A percentile compares a stretch with the other conserved stretches of the same genome.
phyloP scores from a whole-genome alignment of 768 basidiomycete species.

The Psilocybe azurescens region DNA sequence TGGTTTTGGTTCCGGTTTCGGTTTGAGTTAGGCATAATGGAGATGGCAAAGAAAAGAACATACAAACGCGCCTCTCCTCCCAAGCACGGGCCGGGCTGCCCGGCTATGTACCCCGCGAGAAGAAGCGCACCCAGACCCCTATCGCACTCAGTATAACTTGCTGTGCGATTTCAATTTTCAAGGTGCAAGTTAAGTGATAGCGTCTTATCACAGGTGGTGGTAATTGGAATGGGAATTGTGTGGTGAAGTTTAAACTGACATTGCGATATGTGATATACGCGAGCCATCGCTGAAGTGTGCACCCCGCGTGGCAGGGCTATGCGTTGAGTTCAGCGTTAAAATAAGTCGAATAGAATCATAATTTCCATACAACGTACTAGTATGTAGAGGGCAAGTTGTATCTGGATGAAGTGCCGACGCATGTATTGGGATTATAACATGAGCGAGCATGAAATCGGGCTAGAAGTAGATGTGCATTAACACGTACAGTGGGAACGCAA shows the following conservation, averaged over 20 bases:
- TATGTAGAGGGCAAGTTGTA: conserved; percentile 37
- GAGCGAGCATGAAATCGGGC: too few relatives aligned
- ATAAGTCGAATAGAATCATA: background rate
- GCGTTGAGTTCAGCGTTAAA: background rate
- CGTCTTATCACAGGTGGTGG: too few relatives aligned
- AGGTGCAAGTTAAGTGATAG: too few relatives aligned
- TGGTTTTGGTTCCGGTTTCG: too few relatives aligned
- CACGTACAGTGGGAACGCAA: conserved; percentile 56
- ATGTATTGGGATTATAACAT: background rate
- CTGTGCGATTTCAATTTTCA: conserved; percentile 34
- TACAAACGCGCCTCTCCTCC: too few relatives aligned
- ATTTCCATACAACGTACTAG: conserved; percentile 24
- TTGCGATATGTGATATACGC: conserved; percentile 78
- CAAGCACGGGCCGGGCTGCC: conserved; percentile 26
- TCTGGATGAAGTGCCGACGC: conserved; percentile 12
- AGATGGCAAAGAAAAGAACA: too few relatives aligned
- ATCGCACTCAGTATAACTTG: conserved; percentile 72
- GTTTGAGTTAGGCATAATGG: too few relatives aligned
- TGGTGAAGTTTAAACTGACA: conserved; percentile 33
- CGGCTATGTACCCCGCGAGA: conserved; percentile 74
- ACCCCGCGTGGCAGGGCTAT: conserved; percentile 67
- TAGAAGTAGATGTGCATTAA: conserved; percentile 24
- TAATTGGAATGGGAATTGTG: background rate
- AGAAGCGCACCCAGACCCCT: conserved; percentile 77
- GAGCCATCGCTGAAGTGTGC: conserved; percentile 74